Evolutionary conservation across 2,329 filamentous ascomycete genomes (phyloP).

Genomic region (Ophiostoma triangulosporum): DNA sequence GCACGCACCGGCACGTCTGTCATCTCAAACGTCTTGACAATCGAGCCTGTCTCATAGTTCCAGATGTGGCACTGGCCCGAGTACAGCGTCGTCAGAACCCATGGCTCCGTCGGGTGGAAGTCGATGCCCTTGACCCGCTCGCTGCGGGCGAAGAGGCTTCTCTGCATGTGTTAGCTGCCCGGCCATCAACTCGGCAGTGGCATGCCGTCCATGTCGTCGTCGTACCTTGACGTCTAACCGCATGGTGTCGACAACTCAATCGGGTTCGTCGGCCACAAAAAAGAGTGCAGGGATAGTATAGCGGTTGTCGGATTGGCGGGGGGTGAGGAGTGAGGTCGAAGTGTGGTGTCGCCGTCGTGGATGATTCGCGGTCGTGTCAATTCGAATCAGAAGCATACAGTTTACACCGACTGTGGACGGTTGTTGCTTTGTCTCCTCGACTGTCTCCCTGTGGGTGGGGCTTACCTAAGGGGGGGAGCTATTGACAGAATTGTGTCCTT

Average conservation of each 20-base stretch:
- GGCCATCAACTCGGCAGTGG: no score
- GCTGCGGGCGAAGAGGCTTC: slow-evolving; percentile 16
- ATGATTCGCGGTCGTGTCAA: background rate
- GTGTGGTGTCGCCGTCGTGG: background rate
- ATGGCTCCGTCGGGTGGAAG: slow-evolving; percentile 16
- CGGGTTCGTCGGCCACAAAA: background rate
- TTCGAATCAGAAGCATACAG: background rate
- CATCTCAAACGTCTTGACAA: slow-evolving; percentile 97
- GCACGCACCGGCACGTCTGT: slow-evolving; percentile 96
- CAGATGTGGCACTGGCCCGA: slow-evolving; percentile 98
- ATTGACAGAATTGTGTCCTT: slow-evolving; percentile 4
- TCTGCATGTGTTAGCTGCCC: slow-evolving; percentile 1
- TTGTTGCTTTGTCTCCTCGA: background rate
- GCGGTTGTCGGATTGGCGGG: no score
- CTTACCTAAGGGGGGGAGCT: slow-evolving; percentile 2
- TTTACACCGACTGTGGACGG: background rate
- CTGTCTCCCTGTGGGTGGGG: background rate
- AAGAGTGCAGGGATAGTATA: background rate
- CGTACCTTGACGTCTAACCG: slow-evolving; percentile 15
- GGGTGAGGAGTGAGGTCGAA: background rate
- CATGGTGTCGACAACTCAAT: slow-evolving; percentile 13
- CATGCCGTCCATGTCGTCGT: background rate
- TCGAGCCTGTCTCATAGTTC: slow-evolving; percentile 93
- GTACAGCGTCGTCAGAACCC: slow-evolving; percentile 71
- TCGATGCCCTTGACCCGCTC: slow-evolving; percentile 16